Base-by-base conservation (phyloP, 2,329 filamentous ascomycete species). In the Aspergillus awamori region DNA sequence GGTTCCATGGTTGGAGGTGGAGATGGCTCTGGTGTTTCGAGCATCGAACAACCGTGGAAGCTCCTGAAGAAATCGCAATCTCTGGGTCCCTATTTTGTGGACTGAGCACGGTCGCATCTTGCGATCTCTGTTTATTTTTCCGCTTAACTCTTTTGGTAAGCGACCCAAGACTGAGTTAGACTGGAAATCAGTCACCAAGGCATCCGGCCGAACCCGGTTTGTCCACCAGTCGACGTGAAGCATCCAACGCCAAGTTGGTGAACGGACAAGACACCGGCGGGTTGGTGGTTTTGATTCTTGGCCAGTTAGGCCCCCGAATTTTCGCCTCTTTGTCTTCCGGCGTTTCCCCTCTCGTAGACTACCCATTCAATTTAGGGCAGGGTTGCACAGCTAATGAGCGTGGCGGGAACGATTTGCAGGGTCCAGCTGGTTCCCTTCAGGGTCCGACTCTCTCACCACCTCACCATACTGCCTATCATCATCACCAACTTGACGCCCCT, bases 351-450 rank as follows among this genome's bases (percentile, higher is more conserved):
- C 33, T 36, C 33, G 33, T 36, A 13, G 33, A 36, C 30, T 36
- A 4, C 33, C 33, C 33, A 2, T 28, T 10, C 5, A 28, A 11
- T 8, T 43, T 30, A 55, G 39, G 39, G 53, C 38, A 30, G 38
- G 39, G 38, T 13, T 13, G 24, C 20, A 26, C 39, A 38, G 33
- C 33, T 36, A 36, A 36, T 36, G 36, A 30, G 38, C 30, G 53
- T 41, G 39, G 38, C 52, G 52, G 33, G n/a, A 33, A 33, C 38
- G 53, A 56, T 56, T 56, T 43, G 43, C 53, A 56, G 53, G 53
- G 53, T 56, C 41, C 53, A 54, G 38, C n/a, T 39, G 38, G 15
- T 11, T 30, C 39, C 33, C n/a, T 53, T 55, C 53, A 55, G 53
- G 53, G 53, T 56, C 53, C 26, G 22, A 24, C 38, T 45, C 38